phyloP scores from a whole-genome alignment of 345 rosid species.

The Turritis glabra region DNA sequence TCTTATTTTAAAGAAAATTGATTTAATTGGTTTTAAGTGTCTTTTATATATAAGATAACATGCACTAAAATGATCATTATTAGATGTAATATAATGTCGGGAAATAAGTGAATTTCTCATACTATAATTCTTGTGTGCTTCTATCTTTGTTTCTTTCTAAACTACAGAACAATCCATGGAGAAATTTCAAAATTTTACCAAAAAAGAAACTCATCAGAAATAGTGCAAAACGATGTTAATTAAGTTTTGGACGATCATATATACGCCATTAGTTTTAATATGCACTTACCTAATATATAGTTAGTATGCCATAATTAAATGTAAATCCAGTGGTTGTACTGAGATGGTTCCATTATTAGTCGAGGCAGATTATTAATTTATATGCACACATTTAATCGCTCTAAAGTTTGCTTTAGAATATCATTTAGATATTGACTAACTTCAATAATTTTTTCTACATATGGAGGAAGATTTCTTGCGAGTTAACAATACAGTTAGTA shows the following conservation, averaged over 20 bases:
- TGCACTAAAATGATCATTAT: not conserved
- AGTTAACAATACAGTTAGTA: slow-evolving; percentile 7
- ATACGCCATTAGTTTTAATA: not conserved
- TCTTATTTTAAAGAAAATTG: not conserved
- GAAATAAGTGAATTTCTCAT: not conserved
- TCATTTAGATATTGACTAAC: not conserved
- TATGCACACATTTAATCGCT: not conserved
- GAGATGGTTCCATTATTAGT: not conserved
- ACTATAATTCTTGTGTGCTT: not conserved
- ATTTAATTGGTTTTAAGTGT: not conserved
- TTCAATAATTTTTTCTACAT: not conserved
- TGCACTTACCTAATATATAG: not conserved
- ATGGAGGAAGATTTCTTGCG: not conserved
- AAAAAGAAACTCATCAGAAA: not conserved
- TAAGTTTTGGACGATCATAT: not conserved
- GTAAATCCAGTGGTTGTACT: not conserved
- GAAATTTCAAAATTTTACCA: not conserved
- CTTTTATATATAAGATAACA: not conserved
- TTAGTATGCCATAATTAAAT: not conserved
- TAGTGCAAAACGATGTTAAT: not conserved
- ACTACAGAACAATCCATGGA: not conserved
- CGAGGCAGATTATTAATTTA: not conserved
- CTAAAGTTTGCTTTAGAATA: not conserved
- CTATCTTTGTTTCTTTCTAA: not conserved
- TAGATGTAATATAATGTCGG: not conserved